phyloP scores from a whole-genome alignment of 768 basidiomycete species.

The Lentinula aciculospora region DNA sequence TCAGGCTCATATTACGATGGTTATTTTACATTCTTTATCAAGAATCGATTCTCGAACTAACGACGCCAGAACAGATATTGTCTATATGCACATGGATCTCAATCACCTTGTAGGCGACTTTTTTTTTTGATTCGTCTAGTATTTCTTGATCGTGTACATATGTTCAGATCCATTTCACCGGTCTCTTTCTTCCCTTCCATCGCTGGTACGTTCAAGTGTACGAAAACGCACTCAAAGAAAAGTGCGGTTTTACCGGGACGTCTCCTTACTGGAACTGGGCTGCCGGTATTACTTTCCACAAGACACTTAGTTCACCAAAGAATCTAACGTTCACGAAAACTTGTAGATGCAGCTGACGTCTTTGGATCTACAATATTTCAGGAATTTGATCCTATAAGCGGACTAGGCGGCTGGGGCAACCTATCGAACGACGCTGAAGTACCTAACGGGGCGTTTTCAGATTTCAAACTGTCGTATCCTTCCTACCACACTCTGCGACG shows the following conservation, averaged over 20 bases:
- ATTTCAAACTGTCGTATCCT: constrained; percentile 23
- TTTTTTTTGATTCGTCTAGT: neutral
- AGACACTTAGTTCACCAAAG: neutral
- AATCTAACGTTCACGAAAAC: neutral
- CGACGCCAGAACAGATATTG: constrained; percentile 8
- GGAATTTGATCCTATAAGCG: constrained; percentile 13
- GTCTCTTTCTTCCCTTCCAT: constrained; percentile 19
- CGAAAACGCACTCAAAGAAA: constrained; percentile 11
- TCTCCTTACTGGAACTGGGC: constrained; percentile 22
- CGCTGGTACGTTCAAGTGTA: constrained; percentile 15
- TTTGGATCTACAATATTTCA: constrained; percentile 13
- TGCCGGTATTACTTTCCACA: constrained; percentile 8
- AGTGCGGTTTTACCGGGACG: constrained; percentile 15
- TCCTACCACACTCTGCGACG: constrained; percentile 24
- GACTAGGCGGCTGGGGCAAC: constrained; percentile 18
- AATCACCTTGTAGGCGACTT: neutral
- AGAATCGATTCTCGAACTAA: neutral
- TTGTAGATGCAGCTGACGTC: constrained; percentile 11
- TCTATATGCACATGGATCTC: constrained; percentile 16
- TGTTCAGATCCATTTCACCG: constrained; percentile 16
- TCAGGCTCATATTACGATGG: constrained; percentile 17
- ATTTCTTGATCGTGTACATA: neutral
- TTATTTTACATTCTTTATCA: neutral
- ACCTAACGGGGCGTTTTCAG: constrained; percentile 21
- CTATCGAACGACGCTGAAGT: constrained; percentile 13